A percentile compares a stretch with the other conserved stretches of the same genome.
These are phyloP conservation scores for Sphaerulina vaccinii DNA, from an alignment of 2,329 filamentous ascomycete species.

Conservation along the genomic window DNA sequence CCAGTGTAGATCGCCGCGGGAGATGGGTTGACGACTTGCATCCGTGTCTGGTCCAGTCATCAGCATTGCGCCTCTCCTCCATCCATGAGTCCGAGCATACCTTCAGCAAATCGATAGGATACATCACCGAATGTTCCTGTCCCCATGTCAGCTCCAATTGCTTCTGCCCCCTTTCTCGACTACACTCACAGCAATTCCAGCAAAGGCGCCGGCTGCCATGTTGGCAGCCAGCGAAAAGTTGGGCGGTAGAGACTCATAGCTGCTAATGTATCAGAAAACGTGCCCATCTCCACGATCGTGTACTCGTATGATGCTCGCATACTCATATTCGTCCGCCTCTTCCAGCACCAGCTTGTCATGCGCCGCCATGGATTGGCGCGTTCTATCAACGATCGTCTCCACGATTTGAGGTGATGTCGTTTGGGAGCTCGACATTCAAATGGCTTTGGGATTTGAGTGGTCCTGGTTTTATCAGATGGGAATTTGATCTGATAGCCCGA, in stretches of 20 bases:
- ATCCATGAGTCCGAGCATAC: slow-evolving; percentile 50
- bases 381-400: slow-evolving; percentile 19
- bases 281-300: slow-evolving; percentile 1
- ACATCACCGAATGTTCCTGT: slow-evolving; percentile 98
- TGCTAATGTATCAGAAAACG: slow-evolving; percentile 38
- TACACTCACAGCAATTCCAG: slow-evolving; percentile 79
- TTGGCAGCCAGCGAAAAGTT: slow-evolving; percentile 94
- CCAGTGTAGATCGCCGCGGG: slow-evolving; percentile 81
- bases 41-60: slow-evolving; percentile 69
- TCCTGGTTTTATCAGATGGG: slow-evolving; percentile 6
- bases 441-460: neutral
- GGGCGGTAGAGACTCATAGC: slow-evolving; percentile 89
- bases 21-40: slow-evolving; percentile 90
- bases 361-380: slow-evolving; percentile 22
- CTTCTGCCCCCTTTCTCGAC: neutral
- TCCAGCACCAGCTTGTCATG: slow-evolving; percentile 35
- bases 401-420: slow-evolving; percentile 21
- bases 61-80: slow-evolving; percentile 7
- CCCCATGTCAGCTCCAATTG: slow-evolving; percentile 17
- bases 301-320: slow-evolving; percentile 20
- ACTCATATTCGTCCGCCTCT: slow-evolving; percentile 41
- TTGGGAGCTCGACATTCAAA: slow-evolving; percentile 19
- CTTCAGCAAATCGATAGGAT: slow-evolving; percentile 97
- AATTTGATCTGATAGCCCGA: slow-evolving; percentile 4
- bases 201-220: slow-evolving; percentile 94